A percentile compares a stretch with the other conserved stretches of the same genome.
Conservation (phyloP, 2,329 filamentous ascomycete genomes). For the Verticillium albo-atrum region DNA sequence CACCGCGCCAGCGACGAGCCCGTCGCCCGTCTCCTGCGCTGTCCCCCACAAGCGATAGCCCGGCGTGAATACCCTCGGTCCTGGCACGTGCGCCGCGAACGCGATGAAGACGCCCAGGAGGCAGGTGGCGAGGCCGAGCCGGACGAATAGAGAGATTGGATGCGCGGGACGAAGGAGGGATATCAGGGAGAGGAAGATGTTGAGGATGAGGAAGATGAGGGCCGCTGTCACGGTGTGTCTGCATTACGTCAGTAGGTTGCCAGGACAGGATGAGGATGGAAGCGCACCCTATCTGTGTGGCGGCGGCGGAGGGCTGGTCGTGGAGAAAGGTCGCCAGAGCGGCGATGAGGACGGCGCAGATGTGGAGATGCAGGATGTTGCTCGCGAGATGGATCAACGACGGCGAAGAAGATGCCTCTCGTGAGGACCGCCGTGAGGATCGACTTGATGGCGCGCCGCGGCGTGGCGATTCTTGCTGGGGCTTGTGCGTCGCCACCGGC, state of each 20-base stretch:
- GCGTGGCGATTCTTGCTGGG: slow-evolving; percentile 4
- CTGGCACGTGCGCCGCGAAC: slow-evolving; percentile 20
- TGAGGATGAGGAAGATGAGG: slow-evolving; percentile 23
- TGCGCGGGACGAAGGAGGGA: slow-evolving; percentile 26
- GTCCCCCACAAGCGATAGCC: neutral
- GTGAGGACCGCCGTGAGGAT: neutral
- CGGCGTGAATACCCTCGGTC: neutral
- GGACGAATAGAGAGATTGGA: slow-evolving; percentile 23
- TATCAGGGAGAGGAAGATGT: slow-evolving; percentile 29
- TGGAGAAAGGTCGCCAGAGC: slow-evolving; percentile 26
- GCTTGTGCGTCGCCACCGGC: slow-evolving; percentile 2
- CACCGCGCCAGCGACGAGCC: neutral
- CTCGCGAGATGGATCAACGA: slow-evolving; percentile 19
- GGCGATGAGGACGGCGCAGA: slow-evolving; percentile 23
- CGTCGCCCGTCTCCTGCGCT: neutral
- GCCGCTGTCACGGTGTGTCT: slow-evolving; percentile 25
- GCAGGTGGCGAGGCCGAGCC: slow-evolving; percentile 23
- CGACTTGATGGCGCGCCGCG: slow-evolving; percentile 5
- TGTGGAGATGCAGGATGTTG: slow-evolving; percentile 24
- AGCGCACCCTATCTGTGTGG: slow-evolving; percentile 9
- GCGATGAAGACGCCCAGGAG: slow-evolving; percentile 30
- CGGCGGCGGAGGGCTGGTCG: slow-evolving; percentile 16
- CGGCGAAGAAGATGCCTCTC: neutral
- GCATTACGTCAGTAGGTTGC: neutral
- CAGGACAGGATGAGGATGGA: neutral